phyloP scores from a whole-genome alignment of 2,329 filamentous ascomycete species.

The Claviceps fusiformis region DNA sequence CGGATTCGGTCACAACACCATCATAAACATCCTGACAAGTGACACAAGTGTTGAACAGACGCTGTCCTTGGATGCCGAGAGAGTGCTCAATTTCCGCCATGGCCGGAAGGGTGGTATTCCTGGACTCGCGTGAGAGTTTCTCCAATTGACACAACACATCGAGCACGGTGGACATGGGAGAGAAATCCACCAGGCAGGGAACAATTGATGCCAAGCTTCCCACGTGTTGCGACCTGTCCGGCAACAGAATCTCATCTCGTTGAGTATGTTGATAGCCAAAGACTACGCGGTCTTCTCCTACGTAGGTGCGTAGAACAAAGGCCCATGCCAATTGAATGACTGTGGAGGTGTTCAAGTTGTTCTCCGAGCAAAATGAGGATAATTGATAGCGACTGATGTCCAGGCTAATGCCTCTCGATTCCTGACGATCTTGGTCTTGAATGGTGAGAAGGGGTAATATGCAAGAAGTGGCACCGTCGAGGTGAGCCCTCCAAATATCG shows the following conservation, averaged over 20 bases:
- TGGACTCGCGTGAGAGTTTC: constrained; percentile 12
- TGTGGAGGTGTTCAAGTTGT: constrained; percentile 30
- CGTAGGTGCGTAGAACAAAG: constrained; percentile 40
- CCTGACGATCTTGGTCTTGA: constrained; percentile 14
- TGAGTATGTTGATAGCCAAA: constrained; percentile 39
- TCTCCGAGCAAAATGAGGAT: constrained; percentile 27
- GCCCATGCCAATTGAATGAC: constrained; percentile 48
- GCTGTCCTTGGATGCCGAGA: constrained; percentile 26
- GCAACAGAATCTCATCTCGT: constrained; percentile 28
- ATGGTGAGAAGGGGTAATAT: constrained; percentile 29
- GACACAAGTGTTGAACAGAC: constrained; percentile 37
- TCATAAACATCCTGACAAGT: constrained; percentile 29
- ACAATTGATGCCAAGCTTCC: constrained; percentile 32
- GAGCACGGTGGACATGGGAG: constrained; percentile 18
- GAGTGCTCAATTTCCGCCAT: constrained; percentile 33
- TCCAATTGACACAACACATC: constrained; percentile 20
- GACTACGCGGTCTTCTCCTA: constrained; percentile 35
- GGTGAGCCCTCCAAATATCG: constrained; percentile 31
- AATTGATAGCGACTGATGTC: constrained; percentile 26
- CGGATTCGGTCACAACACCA: constrained; percentile 7
- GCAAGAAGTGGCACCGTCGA: constrained; percentile 27
- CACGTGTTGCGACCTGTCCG: constrained; percentile 27
- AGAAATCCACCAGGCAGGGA: constrained; percentile 21
- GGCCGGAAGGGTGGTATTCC: constrained; percentile 29
- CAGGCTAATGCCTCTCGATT: constrained; percentile 25